Percentiles rank a stretch among this genome's conserved stretches.
phyloP scores from a whole-genome alignment of 192 early-diverging fungal genomes.

The Allomyces javanicus region DNA sequence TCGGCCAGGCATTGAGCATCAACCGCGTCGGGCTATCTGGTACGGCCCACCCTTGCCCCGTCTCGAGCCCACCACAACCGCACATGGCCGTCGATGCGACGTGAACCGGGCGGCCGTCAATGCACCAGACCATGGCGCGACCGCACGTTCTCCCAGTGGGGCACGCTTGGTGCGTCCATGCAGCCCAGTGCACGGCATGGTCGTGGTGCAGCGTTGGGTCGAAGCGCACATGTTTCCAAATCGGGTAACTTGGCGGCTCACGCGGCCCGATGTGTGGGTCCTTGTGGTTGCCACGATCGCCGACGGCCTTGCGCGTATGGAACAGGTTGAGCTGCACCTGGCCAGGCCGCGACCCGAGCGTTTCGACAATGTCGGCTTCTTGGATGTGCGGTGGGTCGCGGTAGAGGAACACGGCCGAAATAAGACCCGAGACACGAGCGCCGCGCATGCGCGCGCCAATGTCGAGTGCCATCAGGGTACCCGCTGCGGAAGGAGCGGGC shows the following conservation, averaged over 20 bases:
- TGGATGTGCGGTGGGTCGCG: background rate
- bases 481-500: background rate
- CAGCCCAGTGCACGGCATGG: too few relatives aligned
- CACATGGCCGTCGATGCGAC: too few relatives aligned
- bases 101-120: background rate
- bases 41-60: background rate
- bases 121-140: background rate
- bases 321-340: background rate
- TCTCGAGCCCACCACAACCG: background rate
- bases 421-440: background rate
- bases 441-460: background rate
- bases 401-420: background rate
- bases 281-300: too few relatives aligned
- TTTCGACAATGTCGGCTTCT: background rate
- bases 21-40: background rate
- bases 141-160: background rate
- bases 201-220: too few relatives aligned
- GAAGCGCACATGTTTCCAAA: too few relatives aligned
- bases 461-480: background rate
- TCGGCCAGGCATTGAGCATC: background rate
- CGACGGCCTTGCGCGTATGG: too few relatives aligned
- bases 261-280: too few relatives aligned
- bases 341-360: background rate
- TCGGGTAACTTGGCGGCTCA: too few relatives aligned
- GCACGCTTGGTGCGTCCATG: too few relatives aligned